Evolutionary conservation across 441 rosid species (phyloP).

Genomic region (Eruca vesicaria): DNA sequence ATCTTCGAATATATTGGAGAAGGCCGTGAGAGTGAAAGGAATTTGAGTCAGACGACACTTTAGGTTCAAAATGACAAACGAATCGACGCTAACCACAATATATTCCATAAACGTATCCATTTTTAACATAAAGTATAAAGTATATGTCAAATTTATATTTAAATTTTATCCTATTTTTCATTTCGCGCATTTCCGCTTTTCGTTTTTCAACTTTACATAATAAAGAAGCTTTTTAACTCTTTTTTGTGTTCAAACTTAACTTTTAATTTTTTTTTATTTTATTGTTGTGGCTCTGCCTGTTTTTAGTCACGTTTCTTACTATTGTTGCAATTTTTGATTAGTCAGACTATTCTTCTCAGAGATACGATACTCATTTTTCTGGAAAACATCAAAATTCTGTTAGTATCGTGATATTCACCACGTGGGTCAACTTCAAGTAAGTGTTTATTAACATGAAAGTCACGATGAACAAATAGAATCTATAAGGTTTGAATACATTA

Average conservation of each 20-base stretch:
- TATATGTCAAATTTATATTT: background rate
- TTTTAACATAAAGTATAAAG: too few species aligned
- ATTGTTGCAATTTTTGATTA: too few species aligned
- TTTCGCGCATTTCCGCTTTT: background rate
- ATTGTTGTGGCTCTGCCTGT: background rate
- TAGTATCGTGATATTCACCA: too few species aligned
- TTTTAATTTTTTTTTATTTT: too few species aligned
- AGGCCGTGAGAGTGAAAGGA: background rate
- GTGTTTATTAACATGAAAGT: too few species aligned
- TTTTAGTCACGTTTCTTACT: conserved; percentile 1
- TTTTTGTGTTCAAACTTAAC: too few species aligned
- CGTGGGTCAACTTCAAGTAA: too few species aligned
- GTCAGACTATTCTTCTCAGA: too few species aligned
- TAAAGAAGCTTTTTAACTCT: background rate
- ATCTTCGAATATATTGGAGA: background rate
- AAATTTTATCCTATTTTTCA: background rate
- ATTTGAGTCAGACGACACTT: conserved; percentile 24
- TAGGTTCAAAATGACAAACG: background rate
- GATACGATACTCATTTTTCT: too few species aligned
- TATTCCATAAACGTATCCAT: too few species aligned
- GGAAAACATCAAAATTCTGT: too few species aligned
- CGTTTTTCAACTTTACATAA: too few species aligned
- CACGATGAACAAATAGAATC: background rate
- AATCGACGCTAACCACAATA: conserved; percentile 2
- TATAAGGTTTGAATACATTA: background rate